A percentile compares a stretch with the other conserved stretches of the same genome.
phyloP scores from a whole-genome alignment of 2,329 filamentous ascomycete species.

The Fusarium mangiferae region DNA sequence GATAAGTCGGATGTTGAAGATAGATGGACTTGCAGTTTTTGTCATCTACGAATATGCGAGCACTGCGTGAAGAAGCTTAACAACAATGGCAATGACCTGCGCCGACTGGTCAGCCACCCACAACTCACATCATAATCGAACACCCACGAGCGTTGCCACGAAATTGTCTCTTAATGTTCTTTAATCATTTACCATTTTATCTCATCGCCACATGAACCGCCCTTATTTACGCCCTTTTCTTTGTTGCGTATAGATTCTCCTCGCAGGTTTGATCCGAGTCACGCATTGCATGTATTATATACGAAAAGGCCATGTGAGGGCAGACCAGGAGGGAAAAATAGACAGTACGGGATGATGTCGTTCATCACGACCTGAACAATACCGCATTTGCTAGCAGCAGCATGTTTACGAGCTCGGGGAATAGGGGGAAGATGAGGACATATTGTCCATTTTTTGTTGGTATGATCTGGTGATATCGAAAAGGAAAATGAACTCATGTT shows the following conservation, averaged over 20 bases:
- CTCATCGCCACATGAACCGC: neutral
- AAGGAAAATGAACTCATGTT: conserved; percentile 8
- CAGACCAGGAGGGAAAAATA: conserved; percentile 25
- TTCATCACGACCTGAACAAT: conserved; percentile 32
- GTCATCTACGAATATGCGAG: conserved; percentile 63
- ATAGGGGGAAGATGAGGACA: neutral
- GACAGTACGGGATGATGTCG: conserved; percentile 12
- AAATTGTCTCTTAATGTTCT: neutral
- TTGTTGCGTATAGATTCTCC: conserved; percentile 34
- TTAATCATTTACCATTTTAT: conserved; percentile 4
- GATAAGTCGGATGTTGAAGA: conserved; percentile 56
- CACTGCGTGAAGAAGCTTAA: conserved; percentile 57
- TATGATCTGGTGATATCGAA: conserved; percentile 16
- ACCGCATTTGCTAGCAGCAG: conserved; percentile 23
- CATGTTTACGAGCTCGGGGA: conserved; percentile 13
- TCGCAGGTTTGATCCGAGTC: conserved; percentile 11
- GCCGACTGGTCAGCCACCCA: conserved; percentile 51
- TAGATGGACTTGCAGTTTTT: conserved; percentile 61
- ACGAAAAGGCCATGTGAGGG: conserved; percentile 6
- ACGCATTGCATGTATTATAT: conserved; percentile 42
- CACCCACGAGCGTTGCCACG: neutral
- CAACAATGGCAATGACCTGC: conserved; percentile 55
- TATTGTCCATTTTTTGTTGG: conserved; percentile 9
- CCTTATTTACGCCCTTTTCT: conserved; percentile 18
- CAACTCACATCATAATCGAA: conserved; percentile 2